Evolutionary conservation across 1,284 basidiomycete species (phyloP), one percentile per base, ranked within the genome.

Genomic region (Stereum hirsutum): DNA sequence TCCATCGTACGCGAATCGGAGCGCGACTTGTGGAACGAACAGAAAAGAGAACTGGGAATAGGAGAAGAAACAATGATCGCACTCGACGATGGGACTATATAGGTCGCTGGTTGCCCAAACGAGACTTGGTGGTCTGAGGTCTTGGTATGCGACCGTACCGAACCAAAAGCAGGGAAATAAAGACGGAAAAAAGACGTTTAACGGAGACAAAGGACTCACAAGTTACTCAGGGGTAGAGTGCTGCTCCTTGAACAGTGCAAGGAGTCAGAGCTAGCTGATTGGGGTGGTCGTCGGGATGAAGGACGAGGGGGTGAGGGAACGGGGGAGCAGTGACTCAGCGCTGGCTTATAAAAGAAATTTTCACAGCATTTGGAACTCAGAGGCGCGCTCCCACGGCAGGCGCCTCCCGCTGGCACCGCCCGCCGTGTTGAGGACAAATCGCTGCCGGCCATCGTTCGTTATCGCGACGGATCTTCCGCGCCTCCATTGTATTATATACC

Each of bases 311-410:
- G 44, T 46, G 47, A 43, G 46, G 45, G 46, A 54, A 48, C 47
- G 53, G 47, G 19, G 42, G 36, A 34, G 11, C 0, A 44, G 35
- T 69, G 68, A 70, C 68, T 68, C 68, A 60, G 40, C 31, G 28
- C 2, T 27, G 23, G 45, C 51, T 48, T 55, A 65, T 68, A 68
- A 56, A 54, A 39, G 39, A 44, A 47, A 43, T 50, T 52, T 59
- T 62, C 66, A 65, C 54, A 52, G 63, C 58, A 56, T 61, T 69
- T 70, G 60, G 65, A 59, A 52, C 68, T 68, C 68, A 68, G 68
- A 65, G 17, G 55, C 37, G 43, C 43, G 37, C 17, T 27, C 35
- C 21, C 41, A 36, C 39, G 39, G 15, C 17, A n/a, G n/a, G n/a
- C n/a, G n/a, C n/a, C n/a, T n/a, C n/a, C n/a, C n/a, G n/a, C n/a